Base-by-base conservation (phyloP, 2,329 filamentous ascomycete genomes). In the Niveomyces coronatus region DNA sequence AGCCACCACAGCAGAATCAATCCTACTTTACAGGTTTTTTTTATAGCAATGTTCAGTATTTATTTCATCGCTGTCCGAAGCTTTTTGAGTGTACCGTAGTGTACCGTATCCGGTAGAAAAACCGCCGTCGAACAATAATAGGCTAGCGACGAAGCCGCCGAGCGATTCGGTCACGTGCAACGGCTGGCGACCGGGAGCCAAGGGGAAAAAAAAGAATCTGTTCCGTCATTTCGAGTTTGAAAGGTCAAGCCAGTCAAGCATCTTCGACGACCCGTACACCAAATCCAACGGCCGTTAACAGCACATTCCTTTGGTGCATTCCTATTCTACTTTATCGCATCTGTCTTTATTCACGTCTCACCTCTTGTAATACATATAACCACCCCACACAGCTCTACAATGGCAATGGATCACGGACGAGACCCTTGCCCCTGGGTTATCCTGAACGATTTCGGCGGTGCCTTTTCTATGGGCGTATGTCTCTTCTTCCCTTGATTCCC, bases 371-470 rank as follows among this genome's bases (percentile, higher is more conserved):
- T 39, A 34, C 28, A 33, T 33, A 39, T 39, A 23, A n/a, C 14
- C 9, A 11, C 16, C 16, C 26, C 24, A 39, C 10, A 28, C 6
- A n/a, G 10, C 10, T 32, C 35, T 31, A 28, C 37, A 43, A 42
- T 37, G 31, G 46, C 49, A 37, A 91, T 94, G 83, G 89, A 98
- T 78, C 91, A 96, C 72, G 83, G 85, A 47, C 77, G 91, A 68
- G 91, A 96, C 65, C 91, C 91, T 46, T 96, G 91, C 66, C 91
- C 91, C 40, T 96, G 82, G 81, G 88, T 96, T 56, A 84, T 91
- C 48, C 74, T 96, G 50, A 94, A 88, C 65, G 91, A 98, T 68
- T 96, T 96, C 60, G 91, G 91, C 46, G 91, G 91, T 65, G 91
- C 89, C 41, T 95, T 96, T 56, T 81, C 76, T 58, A 96, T 95